Percentiles rank a stretch among this genome's conserved stretches.
These are phyloP conservation scores for Pythium pyrilobum DNA, from an alignment of 352 stramenopile species.

Conservation along the genomic window DNA sequence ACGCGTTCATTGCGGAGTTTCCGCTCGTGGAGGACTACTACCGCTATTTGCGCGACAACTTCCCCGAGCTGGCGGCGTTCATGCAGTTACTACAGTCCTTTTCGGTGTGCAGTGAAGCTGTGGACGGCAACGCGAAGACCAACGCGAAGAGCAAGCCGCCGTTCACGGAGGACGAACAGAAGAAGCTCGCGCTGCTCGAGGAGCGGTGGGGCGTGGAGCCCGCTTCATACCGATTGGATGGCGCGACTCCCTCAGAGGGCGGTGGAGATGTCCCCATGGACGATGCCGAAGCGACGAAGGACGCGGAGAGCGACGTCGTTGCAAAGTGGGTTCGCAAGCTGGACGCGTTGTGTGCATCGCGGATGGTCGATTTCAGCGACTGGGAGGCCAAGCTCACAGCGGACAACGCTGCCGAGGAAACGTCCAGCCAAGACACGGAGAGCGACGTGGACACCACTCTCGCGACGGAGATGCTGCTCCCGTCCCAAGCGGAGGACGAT, in stretches of 20 bases:
- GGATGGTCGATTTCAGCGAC: constrained; percentile 35
- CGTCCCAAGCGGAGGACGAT: constrained; percentile 14
- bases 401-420: neutral
- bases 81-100: constrained; percentile 61
- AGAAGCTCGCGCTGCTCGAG: constrained; percentile 25
- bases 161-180: constrained; percentile 24
- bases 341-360: constrained; percentile 12
- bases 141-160: neutral
- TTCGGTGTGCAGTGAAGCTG: constrained; percentile 14
- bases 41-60: constrained; percentile 57
- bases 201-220: constrained; percentile 20
- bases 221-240: neutral
- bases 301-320: constrained; percentile 5
- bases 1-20: constrained; percentile 52
- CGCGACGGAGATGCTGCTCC: neutral
- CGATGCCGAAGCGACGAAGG: neutral
- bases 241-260: neutral
- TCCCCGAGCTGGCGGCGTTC: constrained; percentile 49
- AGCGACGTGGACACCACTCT: neutral
- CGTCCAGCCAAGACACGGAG: neutral
- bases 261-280: neutral
- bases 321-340: constrained; percentile 32
- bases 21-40: constrained; percentile 58
- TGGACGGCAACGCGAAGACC: neutral
- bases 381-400: constrained; percentile 7